These are phyloP conservation scores for Pyrenophora seminiperda DNA, from an alignment of 2,329 filamentous ascomycete genomes.

Conservation along the genomic window DNA sequence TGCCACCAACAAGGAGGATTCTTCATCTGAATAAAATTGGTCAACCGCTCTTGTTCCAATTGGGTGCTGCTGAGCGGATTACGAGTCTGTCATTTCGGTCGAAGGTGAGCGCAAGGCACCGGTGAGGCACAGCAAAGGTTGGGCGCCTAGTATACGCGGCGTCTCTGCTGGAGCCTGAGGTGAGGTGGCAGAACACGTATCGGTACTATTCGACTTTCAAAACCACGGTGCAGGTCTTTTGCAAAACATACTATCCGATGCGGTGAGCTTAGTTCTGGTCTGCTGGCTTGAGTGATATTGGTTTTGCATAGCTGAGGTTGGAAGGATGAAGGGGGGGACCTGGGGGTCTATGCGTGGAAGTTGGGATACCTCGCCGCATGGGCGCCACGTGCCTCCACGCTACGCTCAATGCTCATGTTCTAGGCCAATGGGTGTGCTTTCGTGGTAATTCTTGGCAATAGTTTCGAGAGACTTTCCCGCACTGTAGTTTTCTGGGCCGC, in stretches of 20 bases:
- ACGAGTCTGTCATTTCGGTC: constrained; percentile 1
- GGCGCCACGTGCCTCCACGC: no score
- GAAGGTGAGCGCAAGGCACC: constrained; percentile 4
- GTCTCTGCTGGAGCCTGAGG: no score
- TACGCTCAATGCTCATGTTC: no score
- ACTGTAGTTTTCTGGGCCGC: no score
- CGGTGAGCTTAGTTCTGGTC: neutral
- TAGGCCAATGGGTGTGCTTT: no score
- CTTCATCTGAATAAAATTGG: constrained; percentile 1
- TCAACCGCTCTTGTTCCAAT: neutral
- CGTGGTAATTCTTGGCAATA: no score
- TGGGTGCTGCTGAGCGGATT: neutral
- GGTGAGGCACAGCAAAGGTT: neutral
- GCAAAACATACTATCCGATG: neutral
- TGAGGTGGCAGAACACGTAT: no score
- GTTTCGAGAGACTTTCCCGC: neutral
- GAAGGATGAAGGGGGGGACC: no score
- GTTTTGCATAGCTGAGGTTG: no score
- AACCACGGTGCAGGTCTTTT: neutral
- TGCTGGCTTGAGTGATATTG: no score
- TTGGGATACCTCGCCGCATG: no score
- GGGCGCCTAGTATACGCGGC: constrained; percentile 2
- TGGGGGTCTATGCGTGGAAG: no score
- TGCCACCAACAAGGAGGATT: constrained; percentile 17
- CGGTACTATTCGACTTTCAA: neutral